A percentile compares a stretch with the other conserved stretches of the same genome.
Conservation (phyloP, 371 early-diverging fungal species). For the Circinella minor region DNA sequence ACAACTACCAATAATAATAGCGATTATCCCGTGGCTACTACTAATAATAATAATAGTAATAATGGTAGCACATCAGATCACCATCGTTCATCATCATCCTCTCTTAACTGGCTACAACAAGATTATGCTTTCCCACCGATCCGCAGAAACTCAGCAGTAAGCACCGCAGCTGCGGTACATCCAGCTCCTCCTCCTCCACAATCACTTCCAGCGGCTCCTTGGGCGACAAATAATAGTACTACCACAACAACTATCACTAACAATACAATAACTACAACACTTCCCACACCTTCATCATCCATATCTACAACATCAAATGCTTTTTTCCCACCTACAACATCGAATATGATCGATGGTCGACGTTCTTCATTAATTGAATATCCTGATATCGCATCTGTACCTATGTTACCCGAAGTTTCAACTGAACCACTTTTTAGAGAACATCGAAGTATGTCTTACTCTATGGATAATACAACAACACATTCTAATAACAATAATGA, state of each 20-base stretch:
- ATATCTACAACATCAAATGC: constrained; percentile 8
- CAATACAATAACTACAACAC: constrained; percentile 7
- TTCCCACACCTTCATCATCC: constrained; percentile 16
- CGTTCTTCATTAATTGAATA: constrained; percentile 22
- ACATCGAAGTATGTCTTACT: constrained; percentile 48
- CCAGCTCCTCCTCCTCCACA: too few relatives aligned
- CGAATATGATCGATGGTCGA: background rate
- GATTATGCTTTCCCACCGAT: constrained; percentile 45
- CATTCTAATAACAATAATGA: background rate
- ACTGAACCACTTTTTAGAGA: constrained; percentile 38
- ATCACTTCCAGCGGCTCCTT: background rate
- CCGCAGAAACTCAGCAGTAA: constrained; percentile 43
- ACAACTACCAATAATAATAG: background rate
- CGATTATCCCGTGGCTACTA: background rate
- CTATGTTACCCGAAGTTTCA: constrained; percentile 46
- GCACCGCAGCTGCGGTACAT: constrained; percentile 13
- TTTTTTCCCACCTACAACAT: constrained; percentile 11
- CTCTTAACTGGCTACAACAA: constrained; percentile 22
- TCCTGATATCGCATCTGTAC: constrained; percentile 40
- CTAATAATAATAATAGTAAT: background rate
- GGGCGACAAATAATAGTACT: background rate
- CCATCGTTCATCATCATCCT: constrained; percentile 8
- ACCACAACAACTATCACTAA: constrained; percentile 19
- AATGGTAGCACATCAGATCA: constrained; percentile 21
- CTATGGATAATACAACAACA: constrained; percentile 28